Evolutionary conservation across 371 early-diverging fungal species (phyloP).

Genomic region (Syncephalis fuscata): DNA sequence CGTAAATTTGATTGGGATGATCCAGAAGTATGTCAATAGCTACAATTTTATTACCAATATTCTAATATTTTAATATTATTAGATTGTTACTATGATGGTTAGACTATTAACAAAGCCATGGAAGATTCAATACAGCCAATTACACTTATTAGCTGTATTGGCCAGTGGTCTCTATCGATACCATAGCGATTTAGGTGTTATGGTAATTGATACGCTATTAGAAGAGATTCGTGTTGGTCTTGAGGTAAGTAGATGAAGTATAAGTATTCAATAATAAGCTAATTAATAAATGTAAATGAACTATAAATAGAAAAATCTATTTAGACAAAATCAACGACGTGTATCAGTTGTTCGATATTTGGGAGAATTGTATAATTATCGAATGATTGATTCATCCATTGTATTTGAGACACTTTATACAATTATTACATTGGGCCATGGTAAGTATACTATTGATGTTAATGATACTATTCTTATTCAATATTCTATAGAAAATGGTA

Average conservation of each 20-base stretch:
- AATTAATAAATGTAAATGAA: too few relatives aligned
- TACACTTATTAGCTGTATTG: slow-evolving; percentile 67
- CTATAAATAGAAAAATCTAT: slow-evolving; percentile 44
- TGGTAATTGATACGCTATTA: slow-evolving; percentile 66
- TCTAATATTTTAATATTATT: neutral
- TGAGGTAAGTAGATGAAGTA: slow-evolving; percentile 20
- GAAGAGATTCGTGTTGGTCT: slow-evolving; percentile 82
- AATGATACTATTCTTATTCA: neutral
- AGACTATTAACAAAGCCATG: slow-evolving; percentile 46
- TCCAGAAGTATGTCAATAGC: slow-evolving; percentile 12
- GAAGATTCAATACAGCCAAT: slow-evolving; percentile 80
- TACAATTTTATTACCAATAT: too few relatives aligned
- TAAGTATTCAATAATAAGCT: too few relatives aligned
- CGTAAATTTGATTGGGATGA: slow-evolving; percentile 83
- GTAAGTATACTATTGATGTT: slow-evolving; percentile 13
- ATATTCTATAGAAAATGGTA: slow-evolving; percentile 35
- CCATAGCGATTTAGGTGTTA: slow-evolving; percentile 75
- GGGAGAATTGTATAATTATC: slow-evolving; percentile 81
- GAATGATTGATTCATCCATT: slow-evolving; percentile 59
- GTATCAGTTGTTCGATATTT: slow-evolving; percentile 67
- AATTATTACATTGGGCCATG: slow-evolving; percentile 73
- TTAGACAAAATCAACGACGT: slow-evolving; percentile 78
- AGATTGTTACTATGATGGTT: slow-evolving; percentile 6
- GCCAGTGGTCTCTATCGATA: slow-evolving; percentile 56
- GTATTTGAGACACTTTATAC: slow-evolving; percentile 77